phyloP scores from a whole-genome alignment of 129 eudicot species.

The Logfia minima region DNA sequence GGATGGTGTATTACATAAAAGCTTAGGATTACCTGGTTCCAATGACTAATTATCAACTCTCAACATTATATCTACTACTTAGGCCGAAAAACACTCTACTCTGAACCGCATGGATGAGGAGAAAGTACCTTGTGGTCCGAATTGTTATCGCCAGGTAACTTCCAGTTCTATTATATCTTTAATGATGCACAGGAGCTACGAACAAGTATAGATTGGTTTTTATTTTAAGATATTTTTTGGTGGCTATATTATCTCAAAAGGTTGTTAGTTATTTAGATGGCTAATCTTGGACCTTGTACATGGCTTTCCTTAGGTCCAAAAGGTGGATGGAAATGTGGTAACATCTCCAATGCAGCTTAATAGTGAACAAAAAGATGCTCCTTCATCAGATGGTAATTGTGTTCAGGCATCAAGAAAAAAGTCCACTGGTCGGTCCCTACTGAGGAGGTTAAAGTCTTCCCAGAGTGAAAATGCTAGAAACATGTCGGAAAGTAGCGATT shows the following conservation, averaged over 20 bases:
- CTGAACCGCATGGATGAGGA: conserved; percentile 62
- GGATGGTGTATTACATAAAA: background rate
- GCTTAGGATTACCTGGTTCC: background rate
- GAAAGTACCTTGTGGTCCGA: conserved; percentile 70
- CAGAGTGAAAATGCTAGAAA: conserved; percentile 66
- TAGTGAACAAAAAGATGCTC: conserved; percentile 44
- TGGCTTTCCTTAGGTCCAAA: conserved; percentile 39
- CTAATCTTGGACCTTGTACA: conserved; percentile 7
- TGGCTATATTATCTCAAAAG: conserved; percentile 5
- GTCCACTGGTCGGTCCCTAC: conserved; percentile 44
- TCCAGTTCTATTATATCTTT: background rate
- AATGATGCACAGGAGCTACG: background rate
- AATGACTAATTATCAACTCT: background rate
- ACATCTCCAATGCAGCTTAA: conserved; percentile 36
- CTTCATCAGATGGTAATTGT: conserved; percentile 45
- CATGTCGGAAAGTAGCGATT: conserved; percentile 74
- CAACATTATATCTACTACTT: conserved; percentile 1
- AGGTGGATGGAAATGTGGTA: conserved; percentile 37
- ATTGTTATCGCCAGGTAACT: conserved; percentile 79
- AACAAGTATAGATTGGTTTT: background rate
- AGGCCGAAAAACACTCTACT: conserved; percentile 81
- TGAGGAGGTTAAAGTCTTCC: conserved; percentile 50
- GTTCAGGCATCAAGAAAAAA: conserved; percentile 45
- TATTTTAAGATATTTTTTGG: background rate
- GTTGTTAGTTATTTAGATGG: conserved; percentile 6